These are phyloP conservation scores for Fusarium graminum DNA, from an alignment of 2,329 filamentous ascomycete species.

Conservation along the genomic window DNA sequence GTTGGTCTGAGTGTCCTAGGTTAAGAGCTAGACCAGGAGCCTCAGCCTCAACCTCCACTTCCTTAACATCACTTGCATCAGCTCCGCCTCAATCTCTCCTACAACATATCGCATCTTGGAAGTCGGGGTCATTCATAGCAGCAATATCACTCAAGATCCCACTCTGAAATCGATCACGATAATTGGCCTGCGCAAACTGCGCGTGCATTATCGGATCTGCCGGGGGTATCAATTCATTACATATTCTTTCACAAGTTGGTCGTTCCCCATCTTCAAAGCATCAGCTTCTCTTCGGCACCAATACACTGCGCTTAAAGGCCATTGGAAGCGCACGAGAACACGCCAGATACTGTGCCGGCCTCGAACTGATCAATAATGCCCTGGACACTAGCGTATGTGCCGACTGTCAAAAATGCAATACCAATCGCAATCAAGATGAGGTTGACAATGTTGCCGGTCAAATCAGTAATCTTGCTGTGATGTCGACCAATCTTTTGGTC, in stretches of 20 bases:
- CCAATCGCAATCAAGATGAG: conserved; percentile 79
- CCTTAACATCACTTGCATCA: not conserved
- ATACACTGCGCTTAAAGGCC: conserved; percentile 62
- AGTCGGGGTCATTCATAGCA: not conserved
- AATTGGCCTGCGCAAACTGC: not conserved
- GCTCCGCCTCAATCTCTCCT: not conserved
- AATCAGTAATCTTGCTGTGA: conserved; percentile 64
- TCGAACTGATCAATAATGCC: conserved; percentile 81
- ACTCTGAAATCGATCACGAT: conserved; percentile 1
- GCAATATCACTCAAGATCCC: not conserved
- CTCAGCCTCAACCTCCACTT: conserved; percentile 24
- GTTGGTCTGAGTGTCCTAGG: conserved; percentile 20
- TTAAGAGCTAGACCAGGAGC: conserved; percentile 20
- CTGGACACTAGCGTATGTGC: conserved; percentile 84
- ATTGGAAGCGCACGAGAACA: conserved; percentile 81
- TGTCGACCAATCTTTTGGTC: conserved; percentile 68
- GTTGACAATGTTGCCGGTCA: conserved; percentile 74
- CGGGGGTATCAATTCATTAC: conserved; percentile 24
- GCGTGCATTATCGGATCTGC: conserved; percentile 5
- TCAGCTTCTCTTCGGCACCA: not conserved
- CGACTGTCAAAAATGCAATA: conserved; percentile 82
- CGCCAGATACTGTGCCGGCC: conserved; percentile 72
- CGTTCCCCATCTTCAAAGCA: not conserved
- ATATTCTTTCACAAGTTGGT: conserved; percentile 5
- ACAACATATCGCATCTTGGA: not conserved